Evolutionary conservation across 345 rosid genomes (phyloP).

Genomic region (Carallia brachiata): DNA sequence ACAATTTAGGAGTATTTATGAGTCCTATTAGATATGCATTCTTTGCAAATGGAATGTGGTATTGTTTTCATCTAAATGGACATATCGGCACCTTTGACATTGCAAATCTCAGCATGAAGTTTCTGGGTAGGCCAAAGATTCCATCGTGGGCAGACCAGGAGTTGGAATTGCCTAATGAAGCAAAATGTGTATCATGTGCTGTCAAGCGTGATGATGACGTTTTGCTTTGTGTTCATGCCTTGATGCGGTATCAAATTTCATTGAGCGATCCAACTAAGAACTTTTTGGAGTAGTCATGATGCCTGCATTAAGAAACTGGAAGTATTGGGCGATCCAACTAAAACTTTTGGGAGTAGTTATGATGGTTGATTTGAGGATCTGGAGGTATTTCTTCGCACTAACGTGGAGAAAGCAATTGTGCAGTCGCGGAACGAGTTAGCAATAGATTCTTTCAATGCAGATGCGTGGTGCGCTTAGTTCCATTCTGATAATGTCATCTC

Average conservation of each 20-base stretch:
- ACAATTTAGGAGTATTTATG: neutral
- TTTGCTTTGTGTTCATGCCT: neutral
- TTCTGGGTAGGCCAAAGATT: neutral
- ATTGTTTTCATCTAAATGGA: neutral
- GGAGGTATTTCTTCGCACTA: neutral
- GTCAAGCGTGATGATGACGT: neutral
- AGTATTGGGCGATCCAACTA: neutral
- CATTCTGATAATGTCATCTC: neutral
- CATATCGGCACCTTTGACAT: neutral
- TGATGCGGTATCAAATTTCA: neutral
- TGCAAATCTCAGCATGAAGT: neutral
- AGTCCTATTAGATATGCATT: neutral
- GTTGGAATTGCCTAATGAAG: no score
- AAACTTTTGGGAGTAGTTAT: neutral
- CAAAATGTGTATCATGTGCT: neutral
- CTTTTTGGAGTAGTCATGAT: neutral
- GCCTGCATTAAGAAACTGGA: neutral
- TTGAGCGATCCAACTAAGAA: neutral
- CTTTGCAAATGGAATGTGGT: neutral
- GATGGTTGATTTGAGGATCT: neutral
- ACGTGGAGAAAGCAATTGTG: neutral
- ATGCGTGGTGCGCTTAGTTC: neutral
- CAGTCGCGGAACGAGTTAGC: neutral
- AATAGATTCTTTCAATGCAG: neutral
- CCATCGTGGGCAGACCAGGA: neutral